These are phyloP conservation scores for Grosmannia serpens DNA, from an alignment of 2,329 filamentous ascomycete genomes.

Conservation along the genomic window DNA sequence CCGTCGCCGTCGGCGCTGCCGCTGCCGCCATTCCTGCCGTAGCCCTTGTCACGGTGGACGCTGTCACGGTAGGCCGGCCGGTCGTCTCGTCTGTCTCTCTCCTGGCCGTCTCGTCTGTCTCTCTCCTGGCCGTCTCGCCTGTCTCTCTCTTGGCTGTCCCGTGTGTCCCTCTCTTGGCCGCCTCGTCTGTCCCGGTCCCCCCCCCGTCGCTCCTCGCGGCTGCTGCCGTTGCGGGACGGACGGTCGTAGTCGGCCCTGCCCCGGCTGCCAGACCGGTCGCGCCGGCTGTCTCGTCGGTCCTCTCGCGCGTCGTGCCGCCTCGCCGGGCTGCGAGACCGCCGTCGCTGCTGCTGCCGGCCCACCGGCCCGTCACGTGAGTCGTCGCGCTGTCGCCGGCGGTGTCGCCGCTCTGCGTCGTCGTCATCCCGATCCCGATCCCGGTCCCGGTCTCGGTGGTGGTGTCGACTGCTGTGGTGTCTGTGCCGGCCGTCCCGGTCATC, in stretches of 20 bases:
- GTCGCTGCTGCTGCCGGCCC: neutral
- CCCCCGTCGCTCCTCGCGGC: no score
- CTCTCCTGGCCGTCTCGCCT: constrained; percentile 2
- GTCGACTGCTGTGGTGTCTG: neutral
- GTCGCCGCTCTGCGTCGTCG: neutral
- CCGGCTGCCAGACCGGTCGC: neutral
- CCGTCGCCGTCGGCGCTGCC: constrained; percentile 17
- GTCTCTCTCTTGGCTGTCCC: no score
- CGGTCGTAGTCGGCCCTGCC: neutral
- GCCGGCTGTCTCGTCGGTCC: neutral
- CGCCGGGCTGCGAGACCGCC: neutral
- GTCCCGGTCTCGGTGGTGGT: neutral
- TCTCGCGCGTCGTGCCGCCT: neutral
- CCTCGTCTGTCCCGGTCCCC: no score
- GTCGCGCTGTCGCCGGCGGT: constrained; percentile 13
- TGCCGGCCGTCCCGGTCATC: constrained; percentile 18
- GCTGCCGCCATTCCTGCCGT: neutral
- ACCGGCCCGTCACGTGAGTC: neutral
- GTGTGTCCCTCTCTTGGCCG: neutral
- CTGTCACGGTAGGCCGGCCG: neutral
- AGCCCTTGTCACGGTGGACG: neutral
- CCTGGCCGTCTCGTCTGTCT: constrained; percentile 3
- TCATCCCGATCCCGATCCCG: constrained; percentile 15
- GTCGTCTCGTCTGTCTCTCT: neutral
- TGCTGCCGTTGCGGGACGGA: no score